phyloP scores from a whole-genome alignment of 208 protist genomes.

The Trypanosoma congolense region DNA sequence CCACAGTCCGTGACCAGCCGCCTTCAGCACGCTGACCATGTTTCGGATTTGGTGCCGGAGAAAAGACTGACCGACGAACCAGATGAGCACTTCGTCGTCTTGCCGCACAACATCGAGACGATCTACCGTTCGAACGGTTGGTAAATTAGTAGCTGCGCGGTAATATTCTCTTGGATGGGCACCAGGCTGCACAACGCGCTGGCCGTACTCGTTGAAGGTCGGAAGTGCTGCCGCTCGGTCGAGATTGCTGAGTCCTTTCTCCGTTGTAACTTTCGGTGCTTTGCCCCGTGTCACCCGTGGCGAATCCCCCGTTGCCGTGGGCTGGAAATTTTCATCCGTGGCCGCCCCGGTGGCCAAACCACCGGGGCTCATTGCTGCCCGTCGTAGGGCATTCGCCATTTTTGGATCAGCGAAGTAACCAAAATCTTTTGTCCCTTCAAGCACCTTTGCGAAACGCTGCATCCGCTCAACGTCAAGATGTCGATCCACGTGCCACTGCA shows the following conservation, averaged over 20 bases:
- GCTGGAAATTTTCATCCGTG: constrained; percentile 45
- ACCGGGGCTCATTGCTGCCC: constrained; percentile 32
- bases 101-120: constrained; percentile 77
- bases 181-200: constrained; percentile 53
- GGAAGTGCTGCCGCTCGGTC: constrained; percentile 67
- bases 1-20: constrained; percentile 71
- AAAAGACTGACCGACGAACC: constrained; percentile 82
- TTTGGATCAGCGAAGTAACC: constrained; percentile 85
- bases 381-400: constrained; percentile 78
- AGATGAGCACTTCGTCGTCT: constrained; percentile 85
- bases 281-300: constrained; percentile 21
- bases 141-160: constrained; percentile 65
- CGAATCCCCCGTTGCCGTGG: constrained; percentile 28
- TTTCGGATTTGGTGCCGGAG: constrained; percentile 85
- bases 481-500: constrained; percentile 88
- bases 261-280: constrained; percentile 55
- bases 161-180: constrained; percentile 64
- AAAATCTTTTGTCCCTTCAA: constrained; percentile 81
- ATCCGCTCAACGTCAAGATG: constrained; percentile 77
- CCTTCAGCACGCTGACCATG: constrained; percentile 83
- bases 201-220: constrained; percentile 82
- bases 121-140: constrained; percentile 79
- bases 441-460: constrained; percentile 58
- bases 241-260: constrained; percentile 57
- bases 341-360: constrained; percentile 32